Base-by-base conservation (phyloP, 2,329 filamentous ascomycete species). In the Venturia effusa region DNA sequence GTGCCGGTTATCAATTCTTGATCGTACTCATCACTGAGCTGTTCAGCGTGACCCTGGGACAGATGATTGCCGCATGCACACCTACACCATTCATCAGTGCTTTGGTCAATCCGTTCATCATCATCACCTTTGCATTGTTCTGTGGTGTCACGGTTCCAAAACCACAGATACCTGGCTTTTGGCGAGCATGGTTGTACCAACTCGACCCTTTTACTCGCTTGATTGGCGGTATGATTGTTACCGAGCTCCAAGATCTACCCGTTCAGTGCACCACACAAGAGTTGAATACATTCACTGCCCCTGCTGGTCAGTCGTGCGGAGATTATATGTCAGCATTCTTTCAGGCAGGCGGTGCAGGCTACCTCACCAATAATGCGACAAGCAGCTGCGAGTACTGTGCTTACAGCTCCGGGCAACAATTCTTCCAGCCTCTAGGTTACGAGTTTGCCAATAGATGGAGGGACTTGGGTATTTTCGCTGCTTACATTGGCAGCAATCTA, bases 1-100 rank as follows among this genome's bases (percentile, higher is more conserved):
- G 89, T 4, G 89, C 91, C 0, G 92, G 91, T 0, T 94, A 92
- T 75, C 89, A 93, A 72, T 95, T 95, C 81, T 79, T 96, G 72
- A 90, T 95, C 77, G 77, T 95, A 4, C 80, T 96, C 63, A 82
- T 93, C 69, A 93, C 89, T 0, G 91, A 96, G 73, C 74, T 95
- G 60, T 96, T 96, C 77, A 86, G 88, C 10, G 88, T 95, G 45
- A 91, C 89, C 0, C 78, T 96, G 1, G 91, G 83, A 3, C 92
- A 77, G 72, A 84, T 84, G 64, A 81, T 96, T 4, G 87, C 89
- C 0, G 86, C 92, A 0, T 76, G 93, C 64, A 94, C 90, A 0
- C 90, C 92, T 0, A 86, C 84, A 30, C 85, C 89, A 1, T 91
- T 91, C 75, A 89, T 95, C 69, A 86, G 89, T 0, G 85, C 88